phyloP scores from a whole-genome alignment of 164 flowering plant genomes.

The Aristolochia californica region DNA sequence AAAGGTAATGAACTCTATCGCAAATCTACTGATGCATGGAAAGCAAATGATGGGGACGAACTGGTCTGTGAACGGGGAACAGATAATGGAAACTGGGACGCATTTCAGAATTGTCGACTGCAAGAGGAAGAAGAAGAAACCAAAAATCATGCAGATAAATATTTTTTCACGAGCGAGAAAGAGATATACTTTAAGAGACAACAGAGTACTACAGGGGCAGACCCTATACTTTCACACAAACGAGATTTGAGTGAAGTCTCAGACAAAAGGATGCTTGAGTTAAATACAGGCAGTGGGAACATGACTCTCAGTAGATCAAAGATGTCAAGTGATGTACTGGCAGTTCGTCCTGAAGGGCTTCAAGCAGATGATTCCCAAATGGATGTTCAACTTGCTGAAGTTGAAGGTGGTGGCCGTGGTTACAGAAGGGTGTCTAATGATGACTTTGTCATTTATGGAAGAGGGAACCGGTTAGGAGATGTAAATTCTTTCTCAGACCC shows the following conservation, averaged over 20 bases:
- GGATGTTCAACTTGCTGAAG: constrained; percentile 34
- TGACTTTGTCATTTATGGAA: constrained; percentile 47
- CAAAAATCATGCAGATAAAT: constrained; percentile 12
- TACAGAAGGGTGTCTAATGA: constrained; percentile 37
- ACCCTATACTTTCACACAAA: constrained; percentile 37
- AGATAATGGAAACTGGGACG: constrained; percentile 78
- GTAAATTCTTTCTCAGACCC: constrained; percentile 35
- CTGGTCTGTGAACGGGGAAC: constrained; percentile 20
- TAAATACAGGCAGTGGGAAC: constrained; percentile 29
- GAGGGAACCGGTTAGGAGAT: constrained; percentile 18
- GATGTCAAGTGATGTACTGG: constrained; percentile 33
- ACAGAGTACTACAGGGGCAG: constrained; percentile 26
- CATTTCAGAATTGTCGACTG: constrained; percentile 74
- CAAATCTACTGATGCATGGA: constrained; percentile 18
- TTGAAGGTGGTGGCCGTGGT: constrained; percentile 32
- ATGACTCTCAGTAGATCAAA: constrained; percentile 13
- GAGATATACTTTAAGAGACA: constrained; percentile 31
- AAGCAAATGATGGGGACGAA: constrained; percentile 22
- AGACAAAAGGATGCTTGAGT: constrained; percentile 22
- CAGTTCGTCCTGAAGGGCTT: constrained; percentile 23
- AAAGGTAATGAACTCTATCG: constrained; percentile 22
- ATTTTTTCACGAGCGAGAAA: constrained; percentile 50
- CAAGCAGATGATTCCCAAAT: constrained; percentile 18
- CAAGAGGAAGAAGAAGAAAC: constrained; percentile 42
- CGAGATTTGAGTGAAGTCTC: constrained; percentile 17